Evolutionary conservation across 164 flowering plant species (phyloP).

Genomic region (Vitis riparia): DNA sequence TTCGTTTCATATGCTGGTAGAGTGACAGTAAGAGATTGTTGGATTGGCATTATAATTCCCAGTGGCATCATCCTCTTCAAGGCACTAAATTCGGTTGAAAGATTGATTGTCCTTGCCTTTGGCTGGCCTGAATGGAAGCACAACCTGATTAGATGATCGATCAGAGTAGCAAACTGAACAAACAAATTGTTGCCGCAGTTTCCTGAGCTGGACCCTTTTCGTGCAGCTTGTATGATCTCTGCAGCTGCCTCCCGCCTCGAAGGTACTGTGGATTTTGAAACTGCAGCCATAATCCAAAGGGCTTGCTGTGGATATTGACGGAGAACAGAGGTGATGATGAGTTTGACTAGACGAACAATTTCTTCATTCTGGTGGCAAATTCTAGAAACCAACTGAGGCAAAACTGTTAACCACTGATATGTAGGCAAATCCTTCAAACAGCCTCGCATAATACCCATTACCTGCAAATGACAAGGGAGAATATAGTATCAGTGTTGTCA

Average conservation of each 20-base stretch:
- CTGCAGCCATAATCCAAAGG: constrained; percentile 99
- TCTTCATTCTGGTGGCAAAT: constrained; percentile 98
- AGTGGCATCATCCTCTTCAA: constrained; percentile 99
- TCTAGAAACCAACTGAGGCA: constrained; percentile 97
- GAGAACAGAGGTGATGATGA: constrained; percentile 83
- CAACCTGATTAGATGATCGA: constrained; percentile 86
- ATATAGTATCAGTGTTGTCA: neutral
- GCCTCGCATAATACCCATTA: constrained; percentile 85
- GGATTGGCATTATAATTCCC: constrained; percentile 92
- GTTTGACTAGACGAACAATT: constrained; percentile 79
- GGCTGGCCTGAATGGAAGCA: constrained; percentile 93
- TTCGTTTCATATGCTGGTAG: constrained; percentile 62
- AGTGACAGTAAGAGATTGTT: constrained; percentile 83
- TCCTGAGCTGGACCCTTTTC: constrained; percentile 68
- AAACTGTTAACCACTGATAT: constrained; percentile 90
- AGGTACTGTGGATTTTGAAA: constrained; percentile 92
- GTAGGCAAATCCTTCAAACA: constrained; percentile 95
- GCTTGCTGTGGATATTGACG: constrained; percentile 92
- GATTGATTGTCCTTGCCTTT: constrained; percentile 76
- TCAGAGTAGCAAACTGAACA: constrained; percentile 72
- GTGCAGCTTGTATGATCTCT: constrained; percentile 88
- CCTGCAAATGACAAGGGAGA: constrained; percentile 37
- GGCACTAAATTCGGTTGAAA: constrained; percentile 90
- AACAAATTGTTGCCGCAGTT: constrained; percentile 60
- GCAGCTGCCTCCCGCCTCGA: constrained; percentile 95